A percentile compares a stretch with the other conserved stretches of the same genome.
phyloP scores from a whole-genome alignment of 2,329 filamentous ascomycete species.

The Eutypa lata region DNA sequence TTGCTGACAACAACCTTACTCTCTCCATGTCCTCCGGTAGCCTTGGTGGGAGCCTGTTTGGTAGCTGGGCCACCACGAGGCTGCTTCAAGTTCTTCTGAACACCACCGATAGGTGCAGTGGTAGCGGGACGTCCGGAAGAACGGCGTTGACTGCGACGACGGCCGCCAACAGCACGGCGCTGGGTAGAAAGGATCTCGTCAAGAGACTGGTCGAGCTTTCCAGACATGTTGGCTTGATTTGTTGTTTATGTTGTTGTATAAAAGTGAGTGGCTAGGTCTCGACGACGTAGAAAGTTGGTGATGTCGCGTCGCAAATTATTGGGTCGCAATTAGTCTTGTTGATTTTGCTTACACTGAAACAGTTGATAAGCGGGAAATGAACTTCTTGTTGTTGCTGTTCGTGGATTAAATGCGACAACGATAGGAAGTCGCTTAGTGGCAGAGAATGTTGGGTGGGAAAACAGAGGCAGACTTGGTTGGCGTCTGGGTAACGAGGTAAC shows the following conservation, averaged over 20 bases:
- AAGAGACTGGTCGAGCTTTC: slow-evolving; percentile 94
- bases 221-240: slow-evolving; percentile 66
- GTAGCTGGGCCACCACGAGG: slow-evolving; percentile 55
- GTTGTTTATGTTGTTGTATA: slow-evolving; percentile 3
- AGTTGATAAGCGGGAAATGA: neutral
- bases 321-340: neutral
- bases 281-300: neutral
- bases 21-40: slow-evolving; percentile 61
- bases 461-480: no score
- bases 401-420: neutral
- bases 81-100: slow-evolving; percentile 72
- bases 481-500: no score
- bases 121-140: slow-evolving; percentile 52
- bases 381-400: neutral
- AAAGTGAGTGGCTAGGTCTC: neutral
- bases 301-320: neutral
- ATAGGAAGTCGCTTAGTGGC: neutral
- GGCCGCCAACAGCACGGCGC: slow-evolving; percentile 54
- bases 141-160: slow-evolving; percentile 49
- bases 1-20: slow-evolving; percentile 99
- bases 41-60: slow-evolving; percentile 64
- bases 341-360: neutral
- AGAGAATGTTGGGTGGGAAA: neutral
- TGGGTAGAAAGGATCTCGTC: slow-evolving; percentile 91
- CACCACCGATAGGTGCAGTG: slow-evolving; percentile 75